These are phyloP conservation scores for Vanrija sp. DNA, from an alignment of 1,284 basidiomycete genomes.

Conservation along the genomic window DNA sequence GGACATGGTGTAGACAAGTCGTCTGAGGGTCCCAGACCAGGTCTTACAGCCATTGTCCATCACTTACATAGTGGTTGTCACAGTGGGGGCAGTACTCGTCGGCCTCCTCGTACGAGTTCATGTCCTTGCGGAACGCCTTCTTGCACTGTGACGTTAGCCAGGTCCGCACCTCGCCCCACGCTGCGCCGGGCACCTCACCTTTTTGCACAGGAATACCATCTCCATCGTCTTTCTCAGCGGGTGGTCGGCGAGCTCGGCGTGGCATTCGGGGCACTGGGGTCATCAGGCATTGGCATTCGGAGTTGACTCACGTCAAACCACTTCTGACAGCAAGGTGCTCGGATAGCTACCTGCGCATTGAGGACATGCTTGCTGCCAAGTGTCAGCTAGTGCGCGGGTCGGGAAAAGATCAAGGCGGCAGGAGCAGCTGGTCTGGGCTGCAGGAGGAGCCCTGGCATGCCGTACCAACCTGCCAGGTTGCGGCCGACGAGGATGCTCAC, in stretches of 20 bases:
- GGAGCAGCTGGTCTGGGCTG: too few species aligned
- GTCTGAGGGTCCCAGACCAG: too few species aligned
- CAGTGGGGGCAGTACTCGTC: conserved; percentile 98
- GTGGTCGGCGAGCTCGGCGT: conserved; percentile 78
- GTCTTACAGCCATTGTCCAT: not conserved
- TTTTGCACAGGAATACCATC: conserved; percentile 95
- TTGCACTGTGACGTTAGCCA: conserved; percentile 58
- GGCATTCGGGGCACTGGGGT: conserved; percentile 78
- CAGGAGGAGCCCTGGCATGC: too few species aligned
- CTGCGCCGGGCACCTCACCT: conserved; percentile 43
- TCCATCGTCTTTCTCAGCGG: conserved; percentile 70
- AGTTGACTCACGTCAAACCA: conserved; percentile 71
- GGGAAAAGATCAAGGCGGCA: too few species aligned
- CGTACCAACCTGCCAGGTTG: too few species aligned
- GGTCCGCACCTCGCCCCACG: not conserved
- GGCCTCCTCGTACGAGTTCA: conserved; percentile 83
- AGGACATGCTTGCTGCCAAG: conserved; percentile 79
- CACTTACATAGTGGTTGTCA: conserved; percentile 90
- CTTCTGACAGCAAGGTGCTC: conserved; percentile 88
- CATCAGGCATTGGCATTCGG: not conserved
- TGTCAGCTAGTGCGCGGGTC: too few species aligned
- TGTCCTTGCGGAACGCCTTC: conserved; percentile 94
- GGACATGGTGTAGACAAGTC: too few species aligned
- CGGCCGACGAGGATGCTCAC: too few species aligned
- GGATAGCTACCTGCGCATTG: conserved; percentile 88